Conservation (phyloP, 2,329 filamentous ascomycete species). For the Magnaporthales sp. region DNA sequence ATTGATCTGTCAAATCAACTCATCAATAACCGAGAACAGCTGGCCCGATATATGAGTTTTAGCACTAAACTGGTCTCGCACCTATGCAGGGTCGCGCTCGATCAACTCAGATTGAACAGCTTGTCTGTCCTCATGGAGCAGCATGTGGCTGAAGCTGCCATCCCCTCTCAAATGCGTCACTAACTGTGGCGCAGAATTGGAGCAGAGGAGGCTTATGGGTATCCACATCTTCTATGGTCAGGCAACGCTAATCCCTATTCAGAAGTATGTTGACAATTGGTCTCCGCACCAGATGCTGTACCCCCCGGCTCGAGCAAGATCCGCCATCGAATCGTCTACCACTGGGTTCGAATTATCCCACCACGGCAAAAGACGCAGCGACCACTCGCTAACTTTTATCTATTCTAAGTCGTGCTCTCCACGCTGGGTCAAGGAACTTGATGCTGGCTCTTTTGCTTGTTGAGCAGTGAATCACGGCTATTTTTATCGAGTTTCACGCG, state of each 20-base stretch:
- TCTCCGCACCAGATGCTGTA: not conserved
- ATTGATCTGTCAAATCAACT: not conserved
- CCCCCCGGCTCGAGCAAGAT: not conserved
- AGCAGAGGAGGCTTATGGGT: not conserved
- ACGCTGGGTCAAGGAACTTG: not conserved
- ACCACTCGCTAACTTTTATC: not conserved
- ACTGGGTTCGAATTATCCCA: not conserved
- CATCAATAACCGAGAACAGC: not conserved
- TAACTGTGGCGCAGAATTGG: slow-evolving; percentile 5
- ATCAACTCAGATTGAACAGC: not conserved
- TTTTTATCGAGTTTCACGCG: not conserved
- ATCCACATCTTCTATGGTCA: not conserved
- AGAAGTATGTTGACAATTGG: slow-evolving; percentile 15
- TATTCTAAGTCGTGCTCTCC: not conserved
- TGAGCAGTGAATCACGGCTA: not conserved
- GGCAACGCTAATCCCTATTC: slow-evolving; percentile 8
- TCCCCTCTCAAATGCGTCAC: slow-evolving; percentile 1
- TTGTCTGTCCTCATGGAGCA: slow-evolving; percentile 3
- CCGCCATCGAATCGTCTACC: not conserved
- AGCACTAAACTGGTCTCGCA: not conserved
- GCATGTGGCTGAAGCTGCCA: slow-evolving; percentile 5
- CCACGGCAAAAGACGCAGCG: not conserved
- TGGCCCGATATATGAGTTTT: not conserved
- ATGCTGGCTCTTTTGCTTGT: not conserved
- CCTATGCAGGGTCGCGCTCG: not conserved